phyloP scores from a whole-genome alignment of 768 basidiomycete genomes.

The Russula abietina region DNA sequence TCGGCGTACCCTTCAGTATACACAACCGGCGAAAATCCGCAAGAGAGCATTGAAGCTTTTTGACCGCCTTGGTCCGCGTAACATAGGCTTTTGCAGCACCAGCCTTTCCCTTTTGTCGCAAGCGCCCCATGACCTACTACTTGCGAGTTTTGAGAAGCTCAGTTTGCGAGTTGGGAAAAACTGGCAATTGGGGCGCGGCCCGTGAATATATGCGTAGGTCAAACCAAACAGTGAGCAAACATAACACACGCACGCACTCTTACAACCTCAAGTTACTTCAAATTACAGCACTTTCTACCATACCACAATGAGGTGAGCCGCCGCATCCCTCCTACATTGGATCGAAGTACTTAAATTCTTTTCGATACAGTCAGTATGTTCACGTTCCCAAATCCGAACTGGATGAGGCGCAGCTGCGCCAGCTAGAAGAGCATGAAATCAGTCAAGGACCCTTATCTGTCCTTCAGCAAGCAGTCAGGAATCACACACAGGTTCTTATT shows the following conservation, averaged over 20 bases:
- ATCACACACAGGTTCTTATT: conserved; percentile 96
- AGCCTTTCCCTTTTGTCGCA: conserved; percentile 80
- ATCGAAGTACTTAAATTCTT: not conserved
- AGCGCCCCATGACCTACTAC: conserved; percentile 55
- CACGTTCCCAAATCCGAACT: conserved; percentile 96
- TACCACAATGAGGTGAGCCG: conserved; percentile 25
- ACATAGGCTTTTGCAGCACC: conserved; percentile 89
- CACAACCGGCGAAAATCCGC: conserved; percentile 95
- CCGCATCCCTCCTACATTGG: not conserved
- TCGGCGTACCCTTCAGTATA: conserved; percentile 82
- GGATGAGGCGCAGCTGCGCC: conserved; percentile 92
- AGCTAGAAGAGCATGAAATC: conserved; percentile 97
- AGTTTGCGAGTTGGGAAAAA: not conserved
- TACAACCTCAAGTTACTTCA: too few species aligned
- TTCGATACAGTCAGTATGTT: conserved; percentile 84
- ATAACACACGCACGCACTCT: not conserved
- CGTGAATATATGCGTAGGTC: not conserved
- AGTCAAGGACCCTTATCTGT: conserved; percentile 96
- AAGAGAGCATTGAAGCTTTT: conserved; percentile 93
- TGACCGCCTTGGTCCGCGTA: conserved; percentile 85
- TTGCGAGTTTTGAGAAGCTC: not conserved
- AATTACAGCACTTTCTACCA: not conserved
- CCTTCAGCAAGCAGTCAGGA: conserved; percentile 93
- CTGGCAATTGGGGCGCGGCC: not conserved
- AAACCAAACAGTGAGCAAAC: conserved; percentile 1